Conservation (phyloP, 345 rosid genomes). For the Microthlaspi erraticum region DNA sequence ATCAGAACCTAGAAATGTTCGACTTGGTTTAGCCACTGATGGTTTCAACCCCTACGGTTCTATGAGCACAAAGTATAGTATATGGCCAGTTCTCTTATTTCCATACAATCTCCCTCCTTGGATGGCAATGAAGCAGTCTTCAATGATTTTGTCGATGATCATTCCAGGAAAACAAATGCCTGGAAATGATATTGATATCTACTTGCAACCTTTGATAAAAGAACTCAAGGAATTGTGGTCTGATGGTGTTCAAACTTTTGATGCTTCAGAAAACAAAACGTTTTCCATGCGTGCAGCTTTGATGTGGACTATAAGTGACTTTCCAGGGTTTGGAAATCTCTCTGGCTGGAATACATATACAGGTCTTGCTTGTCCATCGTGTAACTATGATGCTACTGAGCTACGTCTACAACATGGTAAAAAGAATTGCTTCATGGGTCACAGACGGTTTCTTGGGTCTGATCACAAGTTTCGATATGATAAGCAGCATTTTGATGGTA, state of each 20-base stretch:
- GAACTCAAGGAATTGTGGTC: background rate
- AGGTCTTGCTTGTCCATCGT: background rate
- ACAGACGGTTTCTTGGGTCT: background rate
- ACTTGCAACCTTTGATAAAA: background rate
- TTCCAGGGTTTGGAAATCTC: background rate
- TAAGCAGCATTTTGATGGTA: too few species aligned
- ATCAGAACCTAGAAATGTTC: background rate
- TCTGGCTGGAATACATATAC: conserved; percentile 5
- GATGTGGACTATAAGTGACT: background rate
- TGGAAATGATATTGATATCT: background rate
- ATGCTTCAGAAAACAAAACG: background rate
- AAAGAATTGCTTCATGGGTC: background rate
- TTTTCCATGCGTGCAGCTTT: too few species aligned
- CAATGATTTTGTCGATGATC: too few species aligned
- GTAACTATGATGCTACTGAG: too few species aligned
- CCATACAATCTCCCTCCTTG: too few species aligned
- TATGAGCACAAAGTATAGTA: background rate
- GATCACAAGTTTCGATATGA: background rate
- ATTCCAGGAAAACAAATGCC: too few species aligned
- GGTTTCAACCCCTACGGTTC: conserved; percentile 5
- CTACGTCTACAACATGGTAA: background rate
- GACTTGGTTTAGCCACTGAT: background rate
- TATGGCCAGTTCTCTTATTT: too few species aligned
- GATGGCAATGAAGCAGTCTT: background rate
- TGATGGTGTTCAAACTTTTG: background rate